Percentiles rank a stretch among this genome's conserved stretches.
These are phyloP conservation scores for Dendrostoma leiphaemia DNA, from an alignment of 2,329 filamentous ascomycete genomes.

Conservation along the genomic window DNA sequence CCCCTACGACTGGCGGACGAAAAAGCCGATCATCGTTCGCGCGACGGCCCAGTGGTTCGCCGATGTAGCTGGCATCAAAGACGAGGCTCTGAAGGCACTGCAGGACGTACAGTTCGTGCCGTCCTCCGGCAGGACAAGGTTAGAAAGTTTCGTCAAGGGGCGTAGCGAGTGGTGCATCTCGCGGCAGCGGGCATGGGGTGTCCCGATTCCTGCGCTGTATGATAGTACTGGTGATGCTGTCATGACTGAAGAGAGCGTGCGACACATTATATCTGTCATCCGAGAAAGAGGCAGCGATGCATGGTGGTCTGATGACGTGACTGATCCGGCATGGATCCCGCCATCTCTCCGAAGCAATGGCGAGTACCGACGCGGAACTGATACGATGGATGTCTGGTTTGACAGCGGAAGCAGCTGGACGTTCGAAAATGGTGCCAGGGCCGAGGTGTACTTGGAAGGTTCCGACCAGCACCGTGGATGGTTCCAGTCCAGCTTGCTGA, in stretches of 20 bases:
- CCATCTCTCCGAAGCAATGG: slow-evolving; percentile 54
- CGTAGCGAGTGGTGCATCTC: slow-evolving; percentile 98
- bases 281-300: slow-evolving; percentile 78
- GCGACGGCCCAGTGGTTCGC: slow-evolving; percentile 99
- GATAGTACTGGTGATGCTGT: slow-evolving; percentile 69
- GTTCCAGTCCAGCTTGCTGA: slow-evolving; percentile 96
- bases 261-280: slow-evolving; percentile 80
- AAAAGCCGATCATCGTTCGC: slow-evolving; percentile 83
- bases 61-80: slow-evolving; percentile 81
- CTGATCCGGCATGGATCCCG: slow-evolving; percentile 78
- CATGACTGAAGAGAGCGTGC: slow-evolving; percentile 75
- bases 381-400: slow-evolving; percentile 99
- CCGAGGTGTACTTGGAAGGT: slow-evolving; percentile 91
- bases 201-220: slow-evolving; percentile 91
- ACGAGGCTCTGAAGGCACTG: slow-evolving; percentile 67
- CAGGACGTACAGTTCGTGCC: slow-evolving; percentile 76
- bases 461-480: slow-evolving; percentile 95
- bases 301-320: slow-evolving; percentile 83
- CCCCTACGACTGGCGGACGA: slow-evolving; percentile 96
- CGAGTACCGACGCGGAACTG: slow-evolving; percentile 71
- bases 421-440: slow-evolving; percentile 48
- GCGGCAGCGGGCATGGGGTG: slow-evolving; percentile 91
- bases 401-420: slow-evolving; percentile 96
- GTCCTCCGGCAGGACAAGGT: slow-evolving; percentile 65
- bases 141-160: slow-evolving; percentile 83